Evolutionary conservation across 768 basidiomycete genomes (phyloP).

Genomic region (Leccinum incarnatum): DNA sequence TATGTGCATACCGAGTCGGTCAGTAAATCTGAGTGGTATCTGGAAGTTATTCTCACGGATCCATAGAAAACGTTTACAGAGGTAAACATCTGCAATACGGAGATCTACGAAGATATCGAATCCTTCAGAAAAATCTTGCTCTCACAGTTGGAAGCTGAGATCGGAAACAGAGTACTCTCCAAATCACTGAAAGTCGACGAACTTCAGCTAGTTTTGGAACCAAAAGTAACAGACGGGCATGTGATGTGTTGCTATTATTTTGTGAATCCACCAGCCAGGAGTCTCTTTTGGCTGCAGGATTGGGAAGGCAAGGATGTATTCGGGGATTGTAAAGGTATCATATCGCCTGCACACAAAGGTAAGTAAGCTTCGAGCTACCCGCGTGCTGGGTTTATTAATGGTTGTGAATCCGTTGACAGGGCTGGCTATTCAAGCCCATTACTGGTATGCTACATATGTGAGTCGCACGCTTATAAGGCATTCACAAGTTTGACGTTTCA

Average conservation of each 20-base stretch:
- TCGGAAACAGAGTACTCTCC: constrained; percentile 6
- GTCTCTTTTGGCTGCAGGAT: constrained; percentile 53
- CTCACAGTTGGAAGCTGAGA: constrained; percentile 13
- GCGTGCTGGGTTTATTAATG: constrained; percentile 11
- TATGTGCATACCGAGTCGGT: constrained; percentile 43
- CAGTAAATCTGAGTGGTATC: constrained; percentile 4
- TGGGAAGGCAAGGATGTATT: constrained; percentile 36
- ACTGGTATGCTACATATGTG: constrained; percentile 30
- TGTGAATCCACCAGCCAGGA: constrained; percentile 44
- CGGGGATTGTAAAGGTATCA: constrained; percentile 17
- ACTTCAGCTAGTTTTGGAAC: constrained; percentile 47
- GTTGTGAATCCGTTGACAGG: constrained; percentile 30
- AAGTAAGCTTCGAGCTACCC: constrained; percentile 4
- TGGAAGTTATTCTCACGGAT: neutral
- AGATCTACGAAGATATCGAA: constrained; percentile 33
- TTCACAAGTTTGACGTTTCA: constrained; percentile 5
- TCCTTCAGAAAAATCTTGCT: constrained; percentile 27
- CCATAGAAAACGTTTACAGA: constrained; percentile 56
- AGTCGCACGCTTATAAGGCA: neutral
- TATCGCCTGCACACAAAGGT: constrained; percentile 28
- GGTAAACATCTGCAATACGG: constrained; percentile 44
- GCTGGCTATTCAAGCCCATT: constrained; percentile 34
- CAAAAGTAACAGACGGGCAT: constrained; percentile 20
- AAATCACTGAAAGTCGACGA: constrained; percentile 26
- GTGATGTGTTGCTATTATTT: constrained; percentile 50